A percentile compares a stretch with the other conserved stretches of the same genome.
phyloP scores from a whole-genome alignment of 2,329 filamentous ascomycete species.

The Teratosphaeriaceae sp. region DNA sequence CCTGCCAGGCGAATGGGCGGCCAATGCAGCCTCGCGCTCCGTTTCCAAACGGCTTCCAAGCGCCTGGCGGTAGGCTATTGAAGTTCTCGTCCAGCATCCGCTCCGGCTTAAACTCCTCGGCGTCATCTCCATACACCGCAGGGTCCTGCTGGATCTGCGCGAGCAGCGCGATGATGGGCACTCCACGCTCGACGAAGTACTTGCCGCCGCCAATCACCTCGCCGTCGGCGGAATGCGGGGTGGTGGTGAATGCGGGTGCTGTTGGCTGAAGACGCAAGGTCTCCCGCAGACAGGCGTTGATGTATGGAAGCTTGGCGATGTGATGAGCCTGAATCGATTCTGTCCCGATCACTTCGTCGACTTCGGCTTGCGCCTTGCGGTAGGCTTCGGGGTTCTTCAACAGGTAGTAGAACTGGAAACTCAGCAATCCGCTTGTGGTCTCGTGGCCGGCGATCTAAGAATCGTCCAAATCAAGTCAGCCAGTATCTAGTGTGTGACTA shows the following conservation, averaged over 20 bases:
- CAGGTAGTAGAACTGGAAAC: slow-evolving; percentile 60
- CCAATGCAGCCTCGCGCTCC: slow-evolving; percentile 67
- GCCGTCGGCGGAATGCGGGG: slow-evolving; percentile 36
- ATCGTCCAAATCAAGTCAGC: not conserved
- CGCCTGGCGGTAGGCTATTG: slow-evolving; percentile 33
- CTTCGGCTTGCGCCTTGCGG: slow-evolving; percentile 57
- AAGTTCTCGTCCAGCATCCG: slow-evolving; percentile 66
- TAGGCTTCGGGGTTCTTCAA: slow-evolving; percentile 56
- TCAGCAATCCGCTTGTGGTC: slow-evolving; percentile 61
- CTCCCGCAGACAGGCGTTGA: slow-evolving; percentile 60
- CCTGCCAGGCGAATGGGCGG: slow-evolving; percentile 62
- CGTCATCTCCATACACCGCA: slow-evolving; percentile 57
- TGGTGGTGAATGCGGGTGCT: slow-evolving; percentile 51
- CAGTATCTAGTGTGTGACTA: too few species aligned
- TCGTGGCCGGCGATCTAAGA: slow-evolving; percentile 60
- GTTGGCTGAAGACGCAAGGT: slow-evolving; percentile 54
- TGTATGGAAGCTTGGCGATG: slow-evolving; percentile 58
- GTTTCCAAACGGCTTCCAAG: slow-evolving; percentile 59
- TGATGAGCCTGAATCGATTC: slow-evolving; percentile 54
- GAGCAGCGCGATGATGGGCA: slow-evolving; percentile 46
- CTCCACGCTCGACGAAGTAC: slow-evolving; percentile 50
- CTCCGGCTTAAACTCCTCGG: slow-evolving; percentile 61
- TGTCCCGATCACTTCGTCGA: slow-evolving; percentile 58
- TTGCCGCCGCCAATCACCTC: slow-evolving; percentile 55
- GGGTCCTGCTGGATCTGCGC: slow-evolving; percentile 55